These are phyloP conservation scores for Apiotrichum veenhuisii DNA, from an alignment of 1,284 basidiomycete species.

Conservation along the genomic window DNA sequence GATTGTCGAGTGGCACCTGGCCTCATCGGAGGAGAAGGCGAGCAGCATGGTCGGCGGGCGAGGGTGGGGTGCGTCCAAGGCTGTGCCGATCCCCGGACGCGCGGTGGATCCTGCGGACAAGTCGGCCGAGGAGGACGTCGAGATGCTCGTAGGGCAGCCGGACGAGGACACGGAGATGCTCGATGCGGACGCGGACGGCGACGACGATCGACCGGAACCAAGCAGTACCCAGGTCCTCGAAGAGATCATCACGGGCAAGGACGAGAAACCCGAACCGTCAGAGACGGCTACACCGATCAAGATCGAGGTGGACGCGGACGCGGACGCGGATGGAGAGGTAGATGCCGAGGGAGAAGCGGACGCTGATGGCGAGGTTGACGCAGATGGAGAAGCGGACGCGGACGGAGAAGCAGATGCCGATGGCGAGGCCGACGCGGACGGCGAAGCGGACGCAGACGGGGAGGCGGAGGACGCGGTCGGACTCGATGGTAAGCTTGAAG, in stretches of 20 bases:
- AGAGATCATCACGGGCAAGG: constrained; percentile 21
- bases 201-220: constrained; percentile 16
- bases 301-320: constrained; percentile 27
- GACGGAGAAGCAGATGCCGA: constrained; percentile 33
- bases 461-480: constrained; percentile 30
- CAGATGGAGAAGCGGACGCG: constrained; percentile 28
- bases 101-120: constrained; percentile 7
- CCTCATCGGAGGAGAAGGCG: constrained; percentile 64
- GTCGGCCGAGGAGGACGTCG: constrained; percentile 41
- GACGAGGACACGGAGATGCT: constrained; percentile 22
- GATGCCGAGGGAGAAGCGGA: constrained; percentile 21
- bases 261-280: constrained; percentile 24
- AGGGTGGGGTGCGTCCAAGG: constrained; percentile 37
- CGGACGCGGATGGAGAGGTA: constrained; percentile 29
- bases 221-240: constrained; percentile 36
- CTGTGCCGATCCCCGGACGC: constrained; percentile 29
- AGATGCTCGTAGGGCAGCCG: constrained; percentile 35
- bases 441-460: constrained; percentile 27
- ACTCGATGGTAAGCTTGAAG: constrained; percentile 23
- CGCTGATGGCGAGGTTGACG: constrained; percentile 13
- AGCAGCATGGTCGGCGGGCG: constrained; percentile 56
- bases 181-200: constrained; percentile 23
- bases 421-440: constrained; percentile 18
- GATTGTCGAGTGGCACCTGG: constrained; percentile 81
- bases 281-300: constrained; percentile 13